A percentile compares a stretch with the other conserved stretches of the same genome.
phyloP scores from a whole-genome alignment of 768 basidiomycete species.

The Leccinum sublutescens region DNA sequence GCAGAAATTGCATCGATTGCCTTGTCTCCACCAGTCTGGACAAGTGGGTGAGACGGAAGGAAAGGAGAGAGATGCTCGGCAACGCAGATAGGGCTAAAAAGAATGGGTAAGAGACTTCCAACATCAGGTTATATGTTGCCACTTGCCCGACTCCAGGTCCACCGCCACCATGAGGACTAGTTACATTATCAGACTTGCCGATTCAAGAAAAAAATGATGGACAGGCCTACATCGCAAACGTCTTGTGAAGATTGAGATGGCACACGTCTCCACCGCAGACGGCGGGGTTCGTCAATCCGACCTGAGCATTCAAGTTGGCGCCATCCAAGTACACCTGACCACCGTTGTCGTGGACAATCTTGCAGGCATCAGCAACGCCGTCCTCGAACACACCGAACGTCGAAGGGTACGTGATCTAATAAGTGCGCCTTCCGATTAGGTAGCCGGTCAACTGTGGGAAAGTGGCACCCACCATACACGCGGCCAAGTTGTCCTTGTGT shows the following conservation, averaged over 20 bases:
- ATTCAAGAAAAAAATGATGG: background rate
- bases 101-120: constrained; percentile 2
- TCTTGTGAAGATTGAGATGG: constrained; percentile 98
- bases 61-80: constrained; percentile 93
- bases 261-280: constrained; percentile 98
- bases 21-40: constrained; percentile 61
- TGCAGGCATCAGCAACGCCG: constrained; percentile 85
- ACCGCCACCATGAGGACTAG: constrained; percentile 93
- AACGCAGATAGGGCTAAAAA: constrained; percentile 80
- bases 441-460: constrained; percentile 8
- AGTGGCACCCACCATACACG: constrained; percentile 75
- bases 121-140: background rate
- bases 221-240: constrained; percentile 80
- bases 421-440: constrained; percentile 9
- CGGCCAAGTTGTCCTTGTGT: constrained; percentile 88
- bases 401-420: constrained; percentile 91
- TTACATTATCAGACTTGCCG: background rate
- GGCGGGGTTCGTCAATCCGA: constrained; percentile 89
- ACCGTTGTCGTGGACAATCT: constrained; percentile 91
- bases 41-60: constrained; percentile 83
- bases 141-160: constrained; percentile 91
- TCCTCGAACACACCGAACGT: constrained; percentile 98
- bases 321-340: constrained; percentile 97
- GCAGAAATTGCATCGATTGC: constrained; percentile 89
- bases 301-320: constrained; percentile 92